Evolutionary conservation across 768 basidiomycete genomes (phyloP).

Genomic region (Panaeolus cyanescens): DNA sequence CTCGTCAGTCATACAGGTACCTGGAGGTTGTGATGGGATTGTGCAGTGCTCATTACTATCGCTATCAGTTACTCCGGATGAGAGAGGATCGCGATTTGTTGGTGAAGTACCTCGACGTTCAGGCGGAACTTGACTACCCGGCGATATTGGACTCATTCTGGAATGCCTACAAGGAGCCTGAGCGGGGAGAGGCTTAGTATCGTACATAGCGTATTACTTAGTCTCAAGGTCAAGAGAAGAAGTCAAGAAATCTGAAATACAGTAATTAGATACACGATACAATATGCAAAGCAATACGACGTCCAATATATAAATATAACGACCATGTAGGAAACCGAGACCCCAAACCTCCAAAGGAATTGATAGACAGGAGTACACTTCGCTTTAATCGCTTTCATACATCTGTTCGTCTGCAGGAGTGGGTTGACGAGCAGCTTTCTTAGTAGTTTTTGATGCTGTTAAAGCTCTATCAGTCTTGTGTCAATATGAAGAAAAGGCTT

Average conservation of each 20-base stretch:
- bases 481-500: background rate
- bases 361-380: too few species aligned
- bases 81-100: background rate
- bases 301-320: background rate
- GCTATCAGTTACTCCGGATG: background rate
- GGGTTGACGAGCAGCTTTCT: slow-evolving; percentile 17
- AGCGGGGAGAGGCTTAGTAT: too few species aligned
- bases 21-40: background rate
- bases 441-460: slow-evolving; percentile 13
- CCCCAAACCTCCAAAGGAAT: background rate
- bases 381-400: slow-evolving; percentile 21
- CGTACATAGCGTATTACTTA: too few species aligned
- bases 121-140: background rate
- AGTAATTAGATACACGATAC: background rate
- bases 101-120: background rate
- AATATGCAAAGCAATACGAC: slow-evolving; percentile 1
- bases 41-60: background rate
- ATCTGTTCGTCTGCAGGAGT: slow-evolving; percentile 23
- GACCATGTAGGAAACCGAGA: background rate
- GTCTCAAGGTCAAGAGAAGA: too few species aligned
- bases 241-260: too few species aligned
- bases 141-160: background rate
- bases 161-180: too few species aligned
- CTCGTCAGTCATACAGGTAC: background rate
- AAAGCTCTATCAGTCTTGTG: background rate